phyloP scores from a whole-genome alignment of 768 basidiomycete genomes.

The Podaxis sp. region DNA sequence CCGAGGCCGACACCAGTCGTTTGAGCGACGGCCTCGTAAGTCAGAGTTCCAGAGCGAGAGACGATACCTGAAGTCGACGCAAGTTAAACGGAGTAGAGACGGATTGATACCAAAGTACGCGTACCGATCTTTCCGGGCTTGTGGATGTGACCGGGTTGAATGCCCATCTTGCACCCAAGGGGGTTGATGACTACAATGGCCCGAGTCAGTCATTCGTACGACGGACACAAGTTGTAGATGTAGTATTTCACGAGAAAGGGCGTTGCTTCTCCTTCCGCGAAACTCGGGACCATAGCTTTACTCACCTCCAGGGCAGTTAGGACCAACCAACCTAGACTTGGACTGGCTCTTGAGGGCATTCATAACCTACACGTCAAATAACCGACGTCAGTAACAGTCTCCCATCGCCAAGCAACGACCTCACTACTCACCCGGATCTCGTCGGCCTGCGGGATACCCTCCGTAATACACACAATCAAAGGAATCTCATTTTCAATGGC shows the following conservation, averaged over 20 bases:
- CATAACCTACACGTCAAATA: constrained; percentile 61
- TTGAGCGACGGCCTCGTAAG: constrained; percentile 98
- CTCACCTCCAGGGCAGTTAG: constrained; percentile 90
- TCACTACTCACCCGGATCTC: constrained; percentile 75
- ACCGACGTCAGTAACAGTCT: too few species aligned
- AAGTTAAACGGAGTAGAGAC: background rate
- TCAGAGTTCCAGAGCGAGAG: constrained; percentile 93
- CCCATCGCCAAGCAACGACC: background rate
- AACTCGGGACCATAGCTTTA: constrained; percentile 6
- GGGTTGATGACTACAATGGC: constrained; percentile 78
- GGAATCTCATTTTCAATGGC: constrained; percentile 98
- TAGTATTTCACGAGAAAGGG: background rate
- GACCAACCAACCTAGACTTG: constrained; percentile 93
- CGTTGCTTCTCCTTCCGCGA: background rate
- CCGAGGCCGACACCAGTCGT: constrained; percentile 95
- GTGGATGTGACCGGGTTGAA: constrained; percentile 97
- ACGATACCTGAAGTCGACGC: constrained; percentile 66
- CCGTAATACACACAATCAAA: constrained; percentile 97
- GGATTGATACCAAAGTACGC: constrained; percentile 20
- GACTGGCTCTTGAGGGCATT: constrained; percentile 94
- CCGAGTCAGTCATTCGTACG: constrained; percentile 2
- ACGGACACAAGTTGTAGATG: background rate
- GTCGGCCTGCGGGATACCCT: constrained; percentile 97
- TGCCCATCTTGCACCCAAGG: constrained; percentile 98
- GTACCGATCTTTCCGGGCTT: constrained; percentile 92